Evolutionary conservation across 306 rosid species (phyloP).

Genomic region (Vigna unguiculata): DNA sequence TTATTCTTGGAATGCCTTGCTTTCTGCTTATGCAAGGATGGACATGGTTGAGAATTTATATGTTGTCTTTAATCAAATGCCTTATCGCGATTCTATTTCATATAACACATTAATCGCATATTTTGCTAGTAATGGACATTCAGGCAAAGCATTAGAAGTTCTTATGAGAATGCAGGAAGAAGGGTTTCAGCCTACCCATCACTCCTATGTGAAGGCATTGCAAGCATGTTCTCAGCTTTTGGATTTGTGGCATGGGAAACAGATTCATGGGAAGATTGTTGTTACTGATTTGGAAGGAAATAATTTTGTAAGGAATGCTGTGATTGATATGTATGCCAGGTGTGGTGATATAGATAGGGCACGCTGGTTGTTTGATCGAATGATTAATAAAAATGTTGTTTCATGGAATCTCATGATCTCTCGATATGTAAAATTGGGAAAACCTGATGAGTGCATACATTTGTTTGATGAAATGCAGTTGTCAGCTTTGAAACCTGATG

Average conservation of each 20-base stretch:
- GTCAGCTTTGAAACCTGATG: slow-evolving; percentile 55
- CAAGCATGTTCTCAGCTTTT: slow-evolving; percentile 64
- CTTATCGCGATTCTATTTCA: slow-evolving; percentile 59
- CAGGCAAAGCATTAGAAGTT: slow-evolving; percentile 51
- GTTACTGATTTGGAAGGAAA: slow-evolving; percentile 43
- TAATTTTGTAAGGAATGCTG: slow-evolving; percentile 50
- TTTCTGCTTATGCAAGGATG: slow-evolving; percentile 57
- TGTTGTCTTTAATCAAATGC: slow-evolving; percentile 59
- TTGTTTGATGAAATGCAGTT: slow-evolving; percentile 55
- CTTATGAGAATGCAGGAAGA: slow-evolving; percentile 60
- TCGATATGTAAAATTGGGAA: slow-evolving; percentile 54
- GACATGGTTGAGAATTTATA: slow-evolving; percentile 48
- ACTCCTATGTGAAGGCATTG: slow-evolving; percentile 64
- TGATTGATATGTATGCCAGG: slow-evolving; percentile 58
- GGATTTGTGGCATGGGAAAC: slow-evolving; percentile 61
- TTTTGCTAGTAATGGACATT: slow-evolving; percentile 54
- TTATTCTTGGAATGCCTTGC: slow-evolving; percentile 71
- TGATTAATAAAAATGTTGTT: slow-evolving; percentile 55
- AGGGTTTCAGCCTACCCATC: slow-evolving; percentile 57
- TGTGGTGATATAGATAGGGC: slow-evolving; percentile 56
- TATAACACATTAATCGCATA: slow-evolving; percentile 64
- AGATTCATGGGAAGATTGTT: slow-evolving; percentile 64
- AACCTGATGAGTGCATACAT: slow-evolving; percentile 49
- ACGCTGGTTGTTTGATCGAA: slow-evolving; percentile 56
- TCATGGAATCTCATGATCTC: slow-evolving; percentile 61